A percentile compares a stretch with the other conserved stretches of the same genome.
Conservation (phyloP, 2,329 filamentous ascomycete species). For the Cladorrhinum sp. region DNA sequence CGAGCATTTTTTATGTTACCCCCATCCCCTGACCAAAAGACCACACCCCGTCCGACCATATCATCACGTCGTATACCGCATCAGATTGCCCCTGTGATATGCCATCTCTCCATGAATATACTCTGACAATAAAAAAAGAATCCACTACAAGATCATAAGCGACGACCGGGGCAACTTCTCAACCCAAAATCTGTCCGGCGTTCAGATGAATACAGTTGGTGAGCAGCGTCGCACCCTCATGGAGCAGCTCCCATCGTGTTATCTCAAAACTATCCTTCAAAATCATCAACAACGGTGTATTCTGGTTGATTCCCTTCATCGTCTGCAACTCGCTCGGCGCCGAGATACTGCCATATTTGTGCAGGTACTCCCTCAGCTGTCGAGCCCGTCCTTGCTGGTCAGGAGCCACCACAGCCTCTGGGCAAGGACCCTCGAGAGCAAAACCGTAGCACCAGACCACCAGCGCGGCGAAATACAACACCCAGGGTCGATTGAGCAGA, state of each 20-base stretch:
- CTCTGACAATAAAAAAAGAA: background rate
- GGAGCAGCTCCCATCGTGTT: constrained; percentile 86
- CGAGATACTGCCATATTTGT: constrained; percentile 65
- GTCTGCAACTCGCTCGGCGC: constrained; percentile 74
- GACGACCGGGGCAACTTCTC: background rate
- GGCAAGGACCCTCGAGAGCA: constrained; percentile 77
- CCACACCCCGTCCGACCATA: background rate
- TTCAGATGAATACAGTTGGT: constrained; percentile 72
- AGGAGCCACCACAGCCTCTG: constrained; percentile 48
- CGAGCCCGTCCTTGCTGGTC: constrained; percentile 64
- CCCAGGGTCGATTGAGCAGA: constrained; percentile 88
- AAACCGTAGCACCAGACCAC: constrained; percentile 96
- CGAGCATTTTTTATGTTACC: background rate
- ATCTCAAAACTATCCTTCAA: constrained; percentile 77
- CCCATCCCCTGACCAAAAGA: background rate
- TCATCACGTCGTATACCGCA: background rate
- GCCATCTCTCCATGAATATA: background rate
- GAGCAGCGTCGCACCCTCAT: constrained; percentile 79
- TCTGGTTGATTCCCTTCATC: constrained; percentile 75
- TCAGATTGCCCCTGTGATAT: background rate
- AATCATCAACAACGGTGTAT: constrained; percentile 75
- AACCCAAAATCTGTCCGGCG: constrained; percentile 15
- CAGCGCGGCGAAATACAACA: constrained; percentile 86
- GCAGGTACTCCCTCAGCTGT: constrained; percentile 78
- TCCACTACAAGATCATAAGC: background rate